A percentile compares a stretch with the other conserved stretches of the same genome.
Conservation (phyloP, 129 eudicot species). For the Saussurea involucrata region DNA sequence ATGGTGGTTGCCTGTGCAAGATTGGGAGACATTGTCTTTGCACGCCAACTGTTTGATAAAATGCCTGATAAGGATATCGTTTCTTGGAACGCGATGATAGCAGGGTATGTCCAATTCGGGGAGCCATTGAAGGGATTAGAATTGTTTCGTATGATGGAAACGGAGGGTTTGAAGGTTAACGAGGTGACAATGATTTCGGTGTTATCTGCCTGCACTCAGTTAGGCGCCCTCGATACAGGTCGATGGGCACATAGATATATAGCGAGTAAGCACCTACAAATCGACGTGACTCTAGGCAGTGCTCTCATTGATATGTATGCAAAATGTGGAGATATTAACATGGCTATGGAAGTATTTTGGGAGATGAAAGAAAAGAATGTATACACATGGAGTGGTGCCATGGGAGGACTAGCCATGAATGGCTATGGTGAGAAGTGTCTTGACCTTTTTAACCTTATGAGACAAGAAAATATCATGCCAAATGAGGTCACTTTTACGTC, state of each 20-base stretch:
- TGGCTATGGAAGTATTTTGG: slow-evolving; percentile 36
- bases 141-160: slow-evolving; percentile 35
- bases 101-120: slow-evolving; percentile 29
- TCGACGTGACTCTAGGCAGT: slow-evolving; percentile 39
- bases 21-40: slow-evolving; percentile 33
- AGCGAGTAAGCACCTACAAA: slow-evolving; percentile 14
- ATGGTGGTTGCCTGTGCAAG: slow-evolving; percentile 38
- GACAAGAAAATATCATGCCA: slow-evolving; percentile 26
- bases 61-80: slow-evolving; percentile 43
- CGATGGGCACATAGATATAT: slow-evolving; percentile 24
- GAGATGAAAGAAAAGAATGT: slow-evolving; percentile 45
- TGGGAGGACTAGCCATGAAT: slow-evolving; percentile 50
- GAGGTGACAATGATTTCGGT: slow-evolving; percentile 42
- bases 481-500: slow-evolving; percentile 40
- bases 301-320: slow-evolving; percentile 51
- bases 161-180: slow-evolving; percentile 35
- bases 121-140: slow-evolving; percentile 19
- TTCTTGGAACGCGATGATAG: slow-evolving; percentile 54
- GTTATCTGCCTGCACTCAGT: slow-evolving; percentile 41
- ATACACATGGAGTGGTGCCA: slow-evolving; percentile 48
- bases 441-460: slow-evolving; percentile 22
- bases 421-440: slow-evolving; percentile 38
- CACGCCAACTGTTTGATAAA: slow-evolving; percentile 45
- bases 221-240: slow-evolving; percentile 26
- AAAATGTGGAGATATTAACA: slow-evolving; percentile 47